A percentile compares a stretch with the other conserved stretches of the same genome.
phyloP scores from a whole-genome alignment of 257 asterid genomes.

The Primulina tabacum region DNA sequence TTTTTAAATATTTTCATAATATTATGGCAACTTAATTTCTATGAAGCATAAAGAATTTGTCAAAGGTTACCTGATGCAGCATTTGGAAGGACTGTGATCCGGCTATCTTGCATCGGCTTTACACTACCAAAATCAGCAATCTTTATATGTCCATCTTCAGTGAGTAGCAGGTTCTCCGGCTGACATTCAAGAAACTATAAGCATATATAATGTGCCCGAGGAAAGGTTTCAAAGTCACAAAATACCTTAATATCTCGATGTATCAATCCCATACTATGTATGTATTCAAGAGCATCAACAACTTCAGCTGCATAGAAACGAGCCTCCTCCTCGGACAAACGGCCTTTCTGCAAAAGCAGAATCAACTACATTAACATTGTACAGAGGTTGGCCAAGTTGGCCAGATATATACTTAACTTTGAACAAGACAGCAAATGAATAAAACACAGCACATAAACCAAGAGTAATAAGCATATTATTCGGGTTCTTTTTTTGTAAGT shows the following conservation, averaged over 20 bases:
- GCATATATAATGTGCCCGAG: slow-evolving; percentile 23
- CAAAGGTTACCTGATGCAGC: slow-evolving; percentile 83
- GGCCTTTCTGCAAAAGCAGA: slow-evolving; percentile 77
- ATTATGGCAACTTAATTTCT: background rate
- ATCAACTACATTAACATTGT: slow-evolving; percentile 24
- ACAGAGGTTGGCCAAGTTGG: slow-evolving; percentile 15
- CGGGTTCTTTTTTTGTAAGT: background rate
- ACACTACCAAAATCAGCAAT: slow-evolving; percentile 99
- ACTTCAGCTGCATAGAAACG: slow-evolving; percentile 95
- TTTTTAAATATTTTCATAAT: background rate
- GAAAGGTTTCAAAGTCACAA: slow-evolving; percentile 16
- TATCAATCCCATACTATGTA: slow-evolving; percentile 92
- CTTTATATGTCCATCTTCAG: slow-evolving; percentile 87
- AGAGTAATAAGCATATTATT: background rate
- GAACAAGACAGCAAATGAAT: slow-evolving; percentile 3
- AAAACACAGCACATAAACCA: background rate
- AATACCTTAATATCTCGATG: slow-evolving; percentile 97
- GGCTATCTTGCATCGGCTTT: slow-evolving; percentile 95
- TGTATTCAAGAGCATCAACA: slow-evolving; percentile 97
- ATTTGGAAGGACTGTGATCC: slow-evolving; percentile 87
- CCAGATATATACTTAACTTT: slow-evolving; percentile 4
- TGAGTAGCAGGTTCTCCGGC: slow-evolving; percentile 97
- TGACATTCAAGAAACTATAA: slow-evolving; percentile 45
- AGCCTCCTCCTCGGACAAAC: slow-evolving; percentile 82
- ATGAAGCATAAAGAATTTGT: slow-evolving; percentile 6